Conservation (phyloP, 2,329 filamentous ascomycete genomes). For the Phyllosticta citrichinensis region DNA sequence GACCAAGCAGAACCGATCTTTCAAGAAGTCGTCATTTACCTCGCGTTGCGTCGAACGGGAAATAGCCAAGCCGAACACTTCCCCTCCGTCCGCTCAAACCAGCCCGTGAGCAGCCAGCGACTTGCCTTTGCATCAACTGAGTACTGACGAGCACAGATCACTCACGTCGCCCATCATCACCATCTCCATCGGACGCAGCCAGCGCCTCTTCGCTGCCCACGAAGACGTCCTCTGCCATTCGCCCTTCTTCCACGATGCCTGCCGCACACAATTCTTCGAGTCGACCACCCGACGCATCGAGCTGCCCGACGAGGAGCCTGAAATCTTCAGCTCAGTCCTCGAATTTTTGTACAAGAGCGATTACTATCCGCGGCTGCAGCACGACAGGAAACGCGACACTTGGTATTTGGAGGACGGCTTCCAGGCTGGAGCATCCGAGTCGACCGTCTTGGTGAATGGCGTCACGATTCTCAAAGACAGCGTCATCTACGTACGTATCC, state of each 20-base stretch:
- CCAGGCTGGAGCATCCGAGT: slow-evolving; percentile 28
- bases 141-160: slow-evolving; percentile 11
- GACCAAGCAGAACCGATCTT: slow-evolving; percentile 27
- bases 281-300: slow-evolving; percentile 59
- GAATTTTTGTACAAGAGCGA: slow-evolving; percentile 93
- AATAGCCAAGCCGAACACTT: slow-evolving; percentile 19
- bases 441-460: slow-evolving; percentile 53
- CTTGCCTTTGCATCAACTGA: not conserved
- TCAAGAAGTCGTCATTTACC: slow-evolving; percentile 20
- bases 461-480: slow-evolving; percentile 67
- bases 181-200: slow-evolving; percentile 67
- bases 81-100: slow-evolving; percentile 1
- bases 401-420: slow-evolving; percentile 68
- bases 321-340: slow-evolving; percentile 81
- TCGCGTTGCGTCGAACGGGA: slow-evolving; percentile 18
- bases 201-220: slow-evolving; percentile 84
- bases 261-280: slow-evolving; percentile 54
- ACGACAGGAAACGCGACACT: slow-evolving; percentile 68
- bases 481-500: slow-evolving; percentile 57
- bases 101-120: slow-evolving; percentile 16
- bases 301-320: slow-evolving; percentile 76
- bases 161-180: slow-evolving; percentile 55
- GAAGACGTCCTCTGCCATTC: slow-evolving; percentile 73
- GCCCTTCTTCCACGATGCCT: slow-evolving; percentile 63
- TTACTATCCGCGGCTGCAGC: slow-evolving; percentile 74